A percentile compares a stretch with the other conserved stretches of the same genome.
These are phyloP conservation scores for Eucalyptus polybractea DNA, from an alignment of 345 rosid species.

Conservation along the genomic window DNA sequence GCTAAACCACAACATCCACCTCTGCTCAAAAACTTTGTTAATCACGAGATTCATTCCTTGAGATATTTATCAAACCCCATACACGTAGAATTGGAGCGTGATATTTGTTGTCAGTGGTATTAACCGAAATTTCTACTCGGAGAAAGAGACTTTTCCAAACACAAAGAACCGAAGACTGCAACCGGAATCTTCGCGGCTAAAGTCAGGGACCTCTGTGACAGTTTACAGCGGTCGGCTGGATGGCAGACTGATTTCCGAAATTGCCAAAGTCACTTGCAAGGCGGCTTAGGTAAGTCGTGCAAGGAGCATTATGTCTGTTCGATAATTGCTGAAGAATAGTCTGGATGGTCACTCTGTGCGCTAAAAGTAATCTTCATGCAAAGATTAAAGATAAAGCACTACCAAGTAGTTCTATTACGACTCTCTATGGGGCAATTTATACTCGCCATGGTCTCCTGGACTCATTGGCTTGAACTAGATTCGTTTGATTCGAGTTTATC, in stretches of 20 bases:
- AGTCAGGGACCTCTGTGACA: neutral
- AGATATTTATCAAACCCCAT: no score
- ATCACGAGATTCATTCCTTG: no score
- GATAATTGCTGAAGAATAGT: neutral
- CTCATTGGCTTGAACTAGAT: neutral
- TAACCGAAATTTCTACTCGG: no score
- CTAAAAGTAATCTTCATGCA: neutral
- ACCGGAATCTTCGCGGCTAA: neutral
- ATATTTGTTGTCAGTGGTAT: no score
- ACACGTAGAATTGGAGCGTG: no score
- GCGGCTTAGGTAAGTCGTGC: neutral
- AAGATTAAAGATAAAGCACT: neutral
- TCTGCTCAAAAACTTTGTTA: no score
- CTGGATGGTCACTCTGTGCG: neutral
- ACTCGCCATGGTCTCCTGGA: neutral
- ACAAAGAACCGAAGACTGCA: neutral
- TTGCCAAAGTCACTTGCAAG: neutral
- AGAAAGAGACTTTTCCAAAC: neutral
- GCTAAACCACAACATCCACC: no score
- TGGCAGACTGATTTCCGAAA: neutral
- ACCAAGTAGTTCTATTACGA: neutral
- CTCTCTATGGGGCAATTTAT: neutral
- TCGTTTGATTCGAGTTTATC: neutral
- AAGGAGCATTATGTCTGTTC: neutral
- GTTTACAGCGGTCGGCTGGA: no score